Evolutionary conservation across 73 alveolate genomes (phyloP).

Genomic region (Loxodes magnus): DNA sequence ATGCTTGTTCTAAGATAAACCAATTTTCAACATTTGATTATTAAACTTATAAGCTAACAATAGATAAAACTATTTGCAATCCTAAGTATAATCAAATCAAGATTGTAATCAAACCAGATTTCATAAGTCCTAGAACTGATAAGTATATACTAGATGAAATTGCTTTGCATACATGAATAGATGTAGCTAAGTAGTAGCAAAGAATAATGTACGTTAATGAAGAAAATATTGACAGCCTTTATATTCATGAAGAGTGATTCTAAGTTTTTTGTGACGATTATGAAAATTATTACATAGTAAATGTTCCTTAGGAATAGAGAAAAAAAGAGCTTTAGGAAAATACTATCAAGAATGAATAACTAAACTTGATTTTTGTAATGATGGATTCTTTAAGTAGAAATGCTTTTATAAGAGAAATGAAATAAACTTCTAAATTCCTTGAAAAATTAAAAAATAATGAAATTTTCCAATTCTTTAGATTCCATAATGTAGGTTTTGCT

Average conservation of each 20-base stretch:
- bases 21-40: too few species aligned
- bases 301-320: neutral
- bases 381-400: conserved; percentile 2
- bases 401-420: neutral
- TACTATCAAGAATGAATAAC: neutral
- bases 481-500: conserved; percentile 1
- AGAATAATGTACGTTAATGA: neutral
- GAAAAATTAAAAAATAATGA: conserved; percentile 2
- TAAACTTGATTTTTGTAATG: conserved; percentile 6
- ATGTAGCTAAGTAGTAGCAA: conserved; percentile 1
- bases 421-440: neutral
- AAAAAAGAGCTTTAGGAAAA: neutral
- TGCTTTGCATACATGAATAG: conserved; percentile 3
- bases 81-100: too few species aligned
- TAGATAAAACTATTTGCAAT: too few species aligned
- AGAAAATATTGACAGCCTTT: neutral
- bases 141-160: conserved; percentile 5
- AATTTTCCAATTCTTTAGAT: conserved; percentile 6
- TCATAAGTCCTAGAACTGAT: neutral
- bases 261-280: conserved; percentile 2
- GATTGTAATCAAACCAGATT: neutral
- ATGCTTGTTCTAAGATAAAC: too few species aligned
- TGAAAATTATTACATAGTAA: neutral
- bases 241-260: conserved; percentile 1
- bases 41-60: too few species aligned